Evolutionary conservation across 2,329 filamentous ascomycete species (phyloP), one percentile per base, ranked within the genome.

Genomic region (Emergomyces africanus): DNA sequence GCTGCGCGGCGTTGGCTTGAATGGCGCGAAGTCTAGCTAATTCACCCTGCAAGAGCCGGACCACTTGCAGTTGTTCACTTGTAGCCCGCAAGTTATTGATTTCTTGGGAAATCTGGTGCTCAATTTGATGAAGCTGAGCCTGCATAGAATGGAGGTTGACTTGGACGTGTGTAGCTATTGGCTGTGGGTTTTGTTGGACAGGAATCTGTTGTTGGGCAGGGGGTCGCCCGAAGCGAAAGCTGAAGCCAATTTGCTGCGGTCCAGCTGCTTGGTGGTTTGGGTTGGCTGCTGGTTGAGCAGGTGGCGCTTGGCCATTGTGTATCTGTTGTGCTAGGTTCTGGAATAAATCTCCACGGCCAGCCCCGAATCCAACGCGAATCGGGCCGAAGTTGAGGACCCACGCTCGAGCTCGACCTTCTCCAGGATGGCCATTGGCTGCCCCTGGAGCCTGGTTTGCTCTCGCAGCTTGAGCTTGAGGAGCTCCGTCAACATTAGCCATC

Each of bases 321-420:
- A 88, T 77, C 61, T 83, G 82, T 61, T 85, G 82, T 5, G 83
- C 84, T 64, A 89, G 75, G 63, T 89, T 85, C 59, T 84, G 80
- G 39, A 89, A 79, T 60, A 77, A 64, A 59, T 89, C 82, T 23
- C 77, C 71, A 72, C 85, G 70, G 72, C 87, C 77, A 49, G 79
- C 80, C 23, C 80, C 77, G 65, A 92, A 88, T 0, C 86, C 88
- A 25, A 94, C 75, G 33, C 88, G 79, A 37, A 94, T 75, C 1
- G 89, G 89, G 0, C 89, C 89, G 53, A 94, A 74, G 65, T 89
- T 87, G 66, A 87, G 85, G 59, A 89, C 78, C 48, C 84, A 78
- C 62, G 84, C 80, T 56, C 80, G 77, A 14, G 74, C 73, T 66
- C 68, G 55, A 66, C 70, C 66, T 61, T 74, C 69, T 58, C 67